A percentile compares a stretch with the other conserved stretches of the same genome.
phyloP scores from a whole-genome alignment of 2,329 filamentous ascomycete genomes.

The Sclerotinia minor region DNA sequence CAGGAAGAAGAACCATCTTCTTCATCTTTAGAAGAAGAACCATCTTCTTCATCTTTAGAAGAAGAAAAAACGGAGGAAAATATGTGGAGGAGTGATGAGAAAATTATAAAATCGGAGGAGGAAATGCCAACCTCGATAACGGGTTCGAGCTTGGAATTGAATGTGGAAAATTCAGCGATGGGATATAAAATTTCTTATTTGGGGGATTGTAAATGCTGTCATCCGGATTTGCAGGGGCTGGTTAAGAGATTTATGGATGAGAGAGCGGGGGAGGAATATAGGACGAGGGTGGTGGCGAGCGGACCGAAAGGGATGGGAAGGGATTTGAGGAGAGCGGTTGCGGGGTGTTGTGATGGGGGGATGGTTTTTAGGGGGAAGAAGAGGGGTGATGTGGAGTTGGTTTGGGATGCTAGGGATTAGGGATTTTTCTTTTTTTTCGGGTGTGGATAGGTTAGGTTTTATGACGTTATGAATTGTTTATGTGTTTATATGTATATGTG shows the following conservation, averaged over 20 bases:
- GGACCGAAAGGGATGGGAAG: slow-evolving; percentile 61
- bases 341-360: slow-evolving; percentile 51
- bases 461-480: no score
- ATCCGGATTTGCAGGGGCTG: slow-evolving; percentile 40
- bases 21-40: neutral
- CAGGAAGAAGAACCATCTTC: slow-evolving; percentile 24
- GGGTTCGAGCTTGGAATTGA: neutral
- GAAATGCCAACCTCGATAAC: neutral
- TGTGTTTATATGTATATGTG: no score
- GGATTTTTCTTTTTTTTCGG: slow-evolving; percentile 3
- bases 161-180: neutral
- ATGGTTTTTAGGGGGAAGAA: slow-evolving; percentile 58
- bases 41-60: no score
- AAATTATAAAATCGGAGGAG: neutral
- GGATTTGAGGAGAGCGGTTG: slow-evolving; percentile 57
- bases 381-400: slow-evolving; percentile 55
- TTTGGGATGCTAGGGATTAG: slow-evolving; percentile 57
- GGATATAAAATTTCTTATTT: neutral
- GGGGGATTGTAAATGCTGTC: slow-evolving; percentile 1
- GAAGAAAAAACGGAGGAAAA: neutral
- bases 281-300: slow-evolving; percentile 59
- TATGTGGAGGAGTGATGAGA: neutral
- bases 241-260: slow-evolving; percentile 51
- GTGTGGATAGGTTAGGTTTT: no score
- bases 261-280: slow-evolving; percentile 46